Percentiles rank a stretch among this genome's conserved stretches.
These are phyloP conservation scores for Neurospora sp. DNA, from an alignment of 2,329 filamentous ascomycete species.

Conservation along the genomic window DNA sequence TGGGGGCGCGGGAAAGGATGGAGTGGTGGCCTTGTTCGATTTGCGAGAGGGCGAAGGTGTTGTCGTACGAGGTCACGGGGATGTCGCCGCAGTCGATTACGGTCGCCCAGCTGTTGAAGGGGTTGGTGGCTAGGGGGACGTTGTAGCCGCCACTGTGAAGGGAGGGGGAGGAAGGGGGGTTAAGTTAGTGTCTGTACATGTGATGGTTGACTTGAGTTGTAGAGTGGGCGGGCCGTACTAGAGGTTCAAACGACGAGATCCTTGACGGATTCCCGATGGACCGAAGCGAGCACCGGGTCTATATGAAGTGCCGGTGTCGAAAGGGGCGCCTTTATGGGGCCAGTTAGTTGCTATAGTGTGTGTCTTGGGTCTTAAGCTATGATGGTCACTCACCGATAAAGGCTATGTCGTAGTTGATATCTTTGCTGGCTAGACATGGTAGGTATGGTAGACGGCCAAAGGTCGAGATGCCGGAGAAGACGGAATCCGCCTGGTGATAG, in stretches of 20 bases:
- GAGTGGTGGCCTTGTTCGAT: slow-evolving; percentile 78
- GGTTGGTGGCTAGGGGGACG: slow-evolving; percentile 68
- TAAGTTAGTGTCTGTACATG: background rate
- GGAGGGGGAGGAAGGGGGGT: background rate
- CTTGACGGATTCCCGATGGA: slow-evolving; percentile 75
- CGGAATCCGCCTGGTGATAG: slow-evolving; percentile 60
- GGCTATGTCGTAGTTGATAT: slow-evolving; percentile 72
- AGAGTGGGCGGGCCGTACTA: slow-evolving; percentile 53
- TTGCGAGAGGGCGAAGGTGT: slow-evolving; percentile 69
- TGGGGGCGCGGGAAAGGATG: slow-evolving; percentile 60
- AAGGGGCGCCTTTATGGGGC: slow-evolving; percentile 56
- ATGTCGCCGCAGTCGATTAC: slow-evolving; percentile 79
- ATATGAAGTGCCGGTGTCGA: slow-evolving; percentile 81
- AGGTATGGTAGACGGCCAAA: slow-evolving; percentile 72
- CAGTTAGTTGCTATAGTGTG: slow-evolving; percentile 1
- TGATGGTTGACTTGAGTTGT: slow-evolving; percentile 23
- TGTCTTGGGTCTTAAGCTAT: background rate
- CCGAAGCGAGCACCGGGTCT: slow-evolving; percentile 76
- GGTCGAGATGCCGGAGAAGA: slow-evolving; percentile 81
- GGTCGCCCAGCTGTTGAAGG: slow-evolving; percentile 71
- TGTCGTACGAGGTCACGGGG: slow-evolving; percentile 80
- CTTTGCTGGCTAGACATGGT: slow-evolving; percentile 61
- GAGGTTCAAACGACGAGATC: slow-evolving; percentile 74
- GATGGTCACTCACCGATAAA: slow-evolving; percentile 54
- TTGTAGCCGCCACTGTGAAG: slow-evolving; percentile 70